Base-by-base conservation (phyloP, 2,329 filamentous ascomycete genomes). In the Rhynchosporium secalis region DNA sequence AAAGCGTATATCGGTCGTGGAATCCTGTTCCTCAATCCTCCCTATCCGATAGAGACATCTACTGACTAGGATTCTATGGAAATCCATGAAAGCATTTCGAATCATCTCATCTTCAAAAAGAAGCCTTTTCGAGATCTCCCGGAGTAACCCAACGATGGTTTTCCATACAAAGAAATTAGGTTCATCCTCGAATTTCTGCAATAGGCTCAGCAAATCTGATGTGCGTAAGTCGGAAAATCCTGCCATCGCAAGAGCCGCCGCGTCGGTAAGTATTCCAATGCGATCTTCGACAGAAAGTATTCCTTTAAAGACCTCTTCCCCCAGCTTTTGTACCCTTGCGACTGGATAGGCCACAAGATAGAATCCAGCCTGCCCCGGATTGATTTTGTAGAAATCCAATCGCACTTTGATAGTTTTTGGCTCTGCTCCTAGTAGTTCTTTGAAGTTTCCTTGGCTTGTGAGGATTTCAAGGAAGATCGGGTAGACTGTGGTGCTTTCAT, bases 361-460 rank as follows among this genome's bases (percentile, higher is more conserved):
- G 63, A 89, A 80, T 57, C 84, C 85, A 46, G 84, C 85, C 72
- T 90, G 87, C 68, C 89, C 85, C 8, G 86, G 85, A 70, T 90
- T 90, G 62, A 90, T 77, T 77, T 90, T 90, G 81, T 82, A 90
- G 76, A 89, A 89, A 67, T 88, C 83, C 52, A 85, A 75, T 26
- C 15, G 33, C 2, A 62, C 4, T 40, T 58, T 54, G 29, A 62
- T 47, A 4, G 26, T n/a, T 55, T 58, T 62, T 3, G 26, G 15
- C 5, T 62, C 38, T 31, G n/a, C 55, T 8, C 54, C 46, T 3
- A 59, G 20, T 6, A 38, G 33, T 1, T 63, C 47, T 28, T 51
- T 31, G 12, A 36, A 12, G n/a, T 57, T 80, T 46, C 89, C 78
- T 38, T 86, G 82, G 26, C 86, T 83, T n/a, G 84, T 87, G 62